Percentiles rank a stretch among this genome's conserved stretches.
These are phyloP conservation scores for Trichosporon sp. DNA, from an alignment of 1,284 basidiomycete species.

Conservation along the genomic window DNA sequence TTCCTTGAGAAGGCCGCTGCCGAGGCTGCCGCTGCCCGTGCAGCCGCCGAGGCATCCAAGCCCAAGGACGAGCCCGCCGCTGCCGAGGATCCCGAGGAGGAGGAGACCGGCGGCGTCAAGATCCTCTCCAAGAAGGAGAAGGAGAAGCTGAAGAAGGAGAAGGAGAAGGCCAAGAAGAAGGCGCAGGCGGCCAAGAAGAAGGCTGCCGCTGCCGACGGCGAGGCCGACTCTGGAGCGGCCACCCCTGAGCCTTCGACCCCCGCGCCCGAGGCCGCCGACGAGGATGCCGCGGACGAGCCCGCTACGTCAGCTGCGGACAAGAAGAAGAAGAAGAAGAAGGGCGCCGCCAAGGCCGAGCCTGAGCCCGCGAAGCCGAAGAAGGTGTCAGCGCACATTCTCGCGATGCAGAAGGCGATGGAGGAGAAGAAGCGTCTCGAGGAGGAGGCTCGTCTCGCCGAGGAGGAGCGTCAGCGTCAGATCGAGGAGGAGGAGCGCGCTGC, in stretches of 20 bases:
- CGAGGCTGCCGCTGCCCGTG: slow-evolving; percentile 46
- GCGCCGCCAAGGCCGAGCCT: slow-evolving; percentile 66
- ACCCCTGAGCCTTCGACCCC: slow-evolving; percentile 25
- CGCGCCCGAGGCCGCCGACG: slow-evolving; percentile 32
- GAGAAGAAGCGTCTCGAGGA: slow-evolving; percentile 82
- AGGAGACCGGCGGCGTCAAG: slow-evolving; percentile 69
- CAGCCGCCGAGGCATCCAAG: slow-evolving; percentile 53
- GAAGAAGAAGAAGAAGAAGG: slow-evolving; percentile 90
- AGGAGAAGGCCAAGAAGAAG: slow-evolving; percentile 95
- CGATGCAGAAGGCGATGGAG: slow-evolving; percentile 74
- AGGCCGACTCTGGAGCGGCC: slow-evolving; percentile 16
- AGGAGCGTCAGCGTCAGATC: slow-evolving; percentile 60
- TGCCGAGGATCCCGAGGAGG: slow-evolving; percentile 57
- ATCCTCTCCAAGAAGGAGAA: slow-evolving; percentile 86
- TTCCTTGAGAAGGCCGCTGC: slow-evolving; percentile 48
- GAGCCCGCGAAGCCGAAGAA: slow-evolving; percentile 59
- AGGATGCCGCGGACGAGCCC: slow-evolving; percentile 57
- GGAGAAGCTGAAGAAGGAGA: slow-evolving; percentile 88
- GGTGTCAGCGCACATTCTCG: slow-evolving; percentile 63
- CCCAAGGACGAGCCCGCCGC: slow-evolving; percentile 68
- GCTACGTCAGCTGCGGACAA: slow-evolving; percentile 46
- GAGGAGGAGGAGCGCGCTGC: slow-evolving; percentile 76
- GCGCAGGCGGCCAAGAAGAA: slow-evolving; percentile 86
- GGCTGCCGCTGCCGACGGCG: slow-evolving; percentile 38
- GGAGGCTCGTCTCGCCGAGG: slow-evolving; percentile 62